A percentile compares a stretch with the other conserved stretches of the same genome.
These are phyloP conservation scores for Proliferodiscus dingleyae DNA, from an alignment of 2,329 filamentous ascomycete genomes.

Conservation along the genomic window DNA sequence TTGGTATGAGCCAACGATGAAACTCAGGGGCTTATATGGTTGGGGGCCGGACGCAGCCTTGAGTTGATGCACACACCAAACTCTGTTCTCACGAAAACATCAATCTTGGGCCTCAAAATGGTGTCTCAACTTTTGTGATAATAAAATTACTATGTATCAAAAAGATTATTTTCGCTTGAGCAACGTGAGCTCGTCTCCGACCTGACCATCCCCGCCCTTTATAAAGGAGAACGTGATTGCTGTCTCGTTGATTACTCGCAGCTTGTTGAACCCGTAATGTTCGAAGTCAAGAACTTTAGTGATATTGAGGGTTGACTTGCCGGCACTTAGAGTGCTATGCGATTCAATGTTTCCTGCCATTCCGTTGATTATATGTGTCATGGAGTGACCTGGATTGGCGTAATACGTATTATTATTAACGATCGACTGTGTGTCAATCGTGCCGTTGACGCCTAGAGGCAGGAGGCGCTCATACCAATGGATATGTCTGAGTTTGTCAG, in stretches of 20 bases:
- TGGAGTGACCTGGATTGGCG: constrained; percentile 42
- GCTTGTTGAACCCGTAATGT: constrained; percentile 45
- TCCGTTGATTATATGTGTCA: constrained; percentile 48
- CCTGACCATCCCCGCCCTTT: constrained; percentile 36
- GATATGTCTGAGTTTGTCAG: constrained; percentile 33
- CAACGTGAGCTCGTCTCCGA: constrained; percentile 36
- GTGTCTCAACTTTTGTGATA: no score
- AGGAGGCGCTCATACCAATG: constrained; percentile 44
- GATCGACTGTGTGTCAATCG: constrained; percentile 51
- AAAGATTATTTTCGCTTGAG: constrained; percentile 25
- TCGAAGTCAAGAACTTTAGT: constrained; percentile 41
- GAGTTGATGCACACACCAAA: no score
- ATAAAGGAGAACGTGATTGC: constrained; percentile 43
- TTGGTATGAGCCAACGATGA: no score
- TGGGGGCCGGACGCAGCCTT: no score
- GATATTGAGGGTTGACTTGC: constrained; percentile 35
- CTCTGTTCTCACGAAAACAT: no score
- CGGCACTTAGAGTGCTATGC: constrained; percentile 37
- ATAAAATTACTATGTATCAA: no score
- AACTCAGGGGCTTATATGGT: no score
- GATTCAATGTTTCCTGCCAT: constrained; percentile 49
- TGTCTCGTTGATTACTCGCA: constrained; percentile 38
- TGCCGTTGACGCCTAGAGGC: constrained; percentile 49
- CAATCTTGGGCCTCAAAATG: no score
- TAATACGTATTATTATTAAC: constrained; percentile 45